phyloP scores from a whole-genome alignment of 2,329 filamentous ascomycete genomes.

The Trichoderma polysporum region DNA sequence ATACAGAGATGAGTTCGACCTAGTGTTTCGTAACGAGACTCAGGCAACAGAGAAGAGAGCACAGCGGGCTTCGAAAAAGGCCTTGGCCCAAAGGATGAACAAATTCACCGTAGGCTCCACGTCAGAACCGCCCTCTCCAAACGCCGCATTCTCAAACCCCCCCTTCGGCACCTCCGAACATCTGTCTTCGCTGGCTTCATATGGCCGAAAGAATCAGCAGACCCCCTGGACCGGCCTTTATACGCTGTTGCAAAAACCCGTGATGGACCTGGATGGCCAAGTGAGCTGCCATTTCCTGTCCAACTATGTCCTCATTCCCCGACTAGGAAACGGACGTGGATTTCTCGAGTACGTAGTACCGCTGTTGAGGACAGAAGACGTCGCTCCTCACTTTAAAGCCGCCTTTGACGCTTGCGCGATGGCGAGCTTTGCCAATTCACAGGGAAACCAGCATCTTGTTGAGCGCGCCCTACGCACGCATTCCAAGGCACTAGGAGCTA shows the following conservation, averaged over 20 bases:
- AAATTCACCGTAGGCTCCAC: slow-evolving; percentile 1
- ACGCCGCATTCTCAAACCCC: slow-evolving; percentile 21
- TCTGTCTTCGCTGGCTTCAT: not conserved
- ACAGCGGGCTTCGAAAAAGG: slow-evolving; percentile 54
- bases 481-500: slow-evolving; percentile 52
- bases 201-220: slow-evolving; percentile 10
- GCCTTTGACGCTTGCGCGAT: slow-evolving; percentile 62
- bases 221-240: slow-evolving; percentile 22
- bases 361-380: slow-evolving; percentile 47
- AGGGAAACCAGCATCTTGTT: slow-evolving; percentile 36
- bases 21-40: slow-evolving; percentile 72
- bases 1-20: slow-evolving; percentile 69
- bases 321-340: slow-evolving; percentile 50
- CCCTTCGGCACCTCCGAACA: not conserved
- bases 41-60: slow-evolving; percentile 64
- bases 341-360: slow-evolving; percentile 61
- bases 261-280: slow-evolving; percentile 52
- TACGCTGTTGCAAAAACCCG: slow-evolving; percentile 36
- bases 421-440: slow-evolving; percentile 53
- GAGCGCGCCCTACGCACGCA: slow-evolving; percentile 52
- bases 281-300: slow-evolving; percentile 60
- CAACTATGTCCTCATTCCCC: slow-evolving; percentile 59
- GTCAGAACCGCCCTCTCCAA: slow-evolving; percentile 17
- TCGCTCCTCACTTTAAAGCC: slow-evolving; percentile 49
- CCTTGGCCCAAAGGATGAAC: slow-evolving; percentile 31